Evolutionary conservation across 208 protist species (phyloP), one percentile per base, ranked within the genome.

Genomic region (Acanthamoeba triangularis): DNA sequence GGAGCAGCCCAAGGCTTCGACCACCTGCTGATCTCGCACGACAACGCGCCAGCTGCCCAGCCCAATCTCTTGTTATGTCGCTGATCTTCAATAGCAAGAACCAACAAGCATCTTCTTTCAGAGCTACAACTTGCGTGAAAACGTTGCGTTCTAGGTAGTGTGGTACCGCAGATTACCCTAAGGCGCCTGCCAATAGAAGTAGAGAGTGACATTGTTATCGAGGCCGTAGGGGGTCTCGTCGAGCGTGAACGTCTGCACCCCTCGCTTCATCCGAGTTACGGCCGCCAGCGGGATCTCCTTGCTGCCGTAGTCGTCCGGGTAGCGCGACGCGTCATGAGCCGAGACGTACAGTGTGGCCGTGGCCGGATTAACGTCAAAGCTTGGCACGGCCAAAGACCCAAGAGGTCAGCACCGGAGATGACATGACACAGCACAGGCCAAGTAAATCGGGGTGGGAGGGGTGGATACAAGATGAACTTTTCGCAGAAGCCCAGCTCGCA

Each of bases 401-500:
- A 4, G 3, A 63, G 23, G 7, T 63, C 56, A 63, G 56, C 56
- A 4, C 28, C 56, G 67, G 0, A 30, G 67, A 28, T 74, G 67
- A 5, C 14, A 37, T 37, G 28, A 69, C 7, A 69, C 61, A 69
- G 28, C 8, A 16, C 61, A 25, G 1, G 7, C 2, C 67, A 1
- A 44, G 72, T 5, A 49, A 80, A 69, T 6, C 0, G 5, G 63
- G 23, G 20, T n/a, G 63, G 1, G 1, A n/a, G n/a, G 63, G 72
- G 72, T 3, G 30, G 10, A 30, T 80, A 80, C 72, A 80, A 80
- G 33, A 80, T 80, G 16, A 80, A 80, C 25, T 23, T 23, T 28
- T 80, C 8, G 72, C 72, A 49, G 72, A 80, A 80, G 30, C 72
- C 72, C 30, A 80, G 72, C 14, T 80, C 23, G 41, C 72, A 80